A percentile compares a stretch with the other conserved stretches of the same genome.
Evolutionary conservation across 1,284 basidiomycete genomes (phyloP).

Genomic region (Trametes sp.): DNA sequence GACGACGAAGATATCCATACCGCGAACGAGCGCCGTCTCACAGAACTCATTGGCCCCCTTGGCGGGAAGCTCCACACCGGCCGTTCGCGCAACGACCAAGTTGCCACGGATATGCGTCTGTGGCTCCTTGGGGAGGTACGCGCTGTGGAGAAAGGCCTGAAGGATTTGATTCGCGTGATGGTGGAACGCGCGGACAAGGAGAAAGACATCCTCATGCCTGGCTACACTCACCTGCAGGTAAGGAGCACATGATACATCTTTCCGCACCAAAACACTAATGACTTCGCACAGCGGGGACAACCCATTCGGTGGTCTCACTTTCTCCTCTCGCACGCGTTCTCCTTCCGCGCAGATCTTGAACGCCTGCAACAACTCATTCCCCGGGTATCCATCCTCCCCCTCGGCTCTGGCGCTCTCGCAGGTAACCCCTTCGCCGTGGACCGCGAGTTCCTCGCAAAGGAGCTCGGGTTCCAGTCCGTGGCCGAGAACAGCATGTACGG

Average conservation of each 20-base stretch:
- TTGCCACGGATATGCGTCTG: constrained; percentile 96
- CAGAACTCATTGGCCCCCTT: constrained; percentile 90
- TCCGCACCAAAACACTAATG: neutral
- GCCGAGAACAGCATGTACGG: constrained; percentile 96
- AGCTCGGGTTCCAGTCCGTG: constrained; percentile 85
- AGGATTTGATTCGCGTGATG: constrained; percentile 87
- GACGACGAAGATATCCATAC: constrained; percentile 99
- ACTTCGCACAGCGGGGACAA: constrained; percentile 79
- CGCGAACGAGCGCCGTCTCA: constrained; percentile 96
- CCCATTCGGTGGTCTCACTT: constrained; percentile 99
- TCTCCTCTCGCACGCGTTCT: constrained; percentile 93
- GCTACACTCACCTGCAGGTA: constrained; percentile 97
- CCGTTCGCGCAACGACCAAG: constrained; percentile 96
- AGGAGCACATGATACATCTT: constrained; percentile 25
- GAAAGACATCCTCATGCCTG: constrained; percentile 90
- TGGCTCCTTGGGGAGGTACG: constrained; percentile 90
- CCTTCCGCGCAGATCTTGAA: constrained; percentile 88
- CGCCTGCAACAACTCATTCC: constrained; percentile 87
- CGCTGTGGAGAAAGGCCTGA: constrained; percentile 76
- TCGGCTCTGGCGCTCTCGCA: constrained; percentile 94
- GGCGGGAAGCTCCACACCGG: constrained; percentile 97
- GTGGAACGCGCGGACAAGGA: constrained; percentile 92
- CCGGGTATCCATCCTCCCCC: constrained; percentile 90
- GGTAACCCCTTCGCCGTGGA: constrained; percentile 96
- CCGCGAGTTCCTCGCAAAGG: constrained; percentile 85